Base-by-base conservation (phyloP, 2,329 filamentous ascomycete genomes). In the Fusarium sp. region DNA sequence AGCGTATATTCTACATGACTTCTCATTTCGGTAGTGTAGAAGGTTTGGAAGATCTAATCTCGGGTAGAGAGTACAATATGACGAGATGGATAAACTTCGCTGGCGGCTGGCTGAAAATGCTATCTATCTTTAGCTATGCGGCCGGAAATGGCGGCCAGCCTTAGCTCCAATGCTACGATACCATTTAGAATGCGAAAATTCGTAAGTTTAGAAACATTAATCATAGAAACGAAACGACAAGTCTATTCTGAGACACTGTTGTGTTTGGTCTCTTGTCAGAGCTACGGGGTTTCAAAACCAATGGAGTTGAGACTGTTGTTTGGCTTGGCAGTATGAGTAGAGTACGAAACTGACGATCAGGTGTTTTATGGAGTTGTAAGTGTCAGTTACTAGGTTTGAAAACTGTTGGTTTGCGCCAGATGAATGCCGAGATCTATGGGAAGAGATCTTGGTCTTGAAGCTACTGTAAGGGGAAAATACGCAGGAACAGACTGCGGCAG, bases 41-140 rank as follows among this genome's bases (percentile, higher is more conserved):
- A 19, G 21, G 19, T 26, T 31, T 47, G 15, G 33, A 28, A 43
- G 24, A 31, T 39, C 14, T 8, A 34, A 42, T 15, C 21, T 15
- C n/a, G 24, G 26, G 31, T 21, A 13, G 26, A n/a, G 9, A 44
- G 31, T 22, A 42, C 21, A 34, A 34, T 15, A 39, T 52, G 31
- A 44, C 22, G 24, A 24, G 46, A 21, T 22, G 19, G 28, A 31
- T 19, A 47, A n/a, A 19, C 43, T 38, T 22, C 33, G 46, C 26
- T 15, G 36, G 47, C 55, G 54, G 53, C 39, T 61, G 34, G 44
- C 26, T 11, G 33, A 42, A 39, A 38, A 49, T 31, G 4, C 28
- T 13, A 31, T 31, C 67, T 67, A 69, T 69, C 62, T 70, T 70
- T 70, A 59, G 67, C 45, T 42, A 52, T 22, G 19, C 19, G 50